Evolutionary conservation across 352 stramenopile genomes (phyloP), one percentile per base, ranked within the genome.

Genomic region (Pythium phragmiticola): DNA sequence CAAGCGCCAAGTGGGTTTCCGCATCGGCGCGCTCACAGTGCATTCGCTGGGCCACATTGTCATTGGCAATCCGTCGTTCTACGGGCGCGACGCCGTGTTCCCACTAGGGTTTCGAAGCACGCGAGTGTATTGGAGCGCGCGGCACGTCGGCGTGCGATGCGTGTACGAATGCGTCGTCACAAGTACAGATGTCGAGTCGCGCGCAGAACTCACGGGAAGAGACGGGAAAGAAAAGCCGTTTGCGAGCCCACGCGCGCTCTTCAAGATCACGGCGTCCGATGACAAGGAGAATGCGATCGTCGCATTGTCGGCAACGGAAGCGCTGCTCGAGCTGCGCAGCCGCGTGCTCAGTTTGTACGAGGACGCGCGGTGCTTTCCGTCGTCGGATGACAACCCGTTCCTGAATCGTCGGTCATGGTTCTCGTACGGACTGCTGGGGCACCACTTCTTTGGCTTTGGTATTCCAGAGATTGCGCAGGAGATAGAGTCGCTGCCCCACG

Each of bases 101-200:
- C 93, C 95, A 8, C 47, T 92, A 11, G 92, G 93, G 0, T 98
- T 90, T 63, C 83, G 88, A 13, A 96, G 92, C 34, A 96, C 91
- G 8, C 78, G 95, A 23, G 97, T 98, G 48, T 98, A 96, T 63
- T 98, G 94, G 94, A 98, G 90, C 17, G 80, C 80, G 0, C 69
- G 68, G 4, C 41, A 64, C 9, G 43, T 92, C 8, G 76, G 68
- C 2, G 76, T 51, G 6, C 78, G 94, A 2, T 97, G 88, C 54
- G 65, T 98, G 33, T 98, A 98, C 66, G 83, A 98, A 46, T 93
- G 95, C 57, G 82, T 94, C 12, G 82, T 98, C 46, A 86, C 89
- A 19, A 95, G 78, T 53, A 84, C 71, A 7, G 86, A 85, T 65
- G 80, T 83, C 50, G 94, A 88, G 60, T 39, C 34, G 80, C 77